phyloP scores from a whole-genome alignment of 805 yeast species.

The Pichia cabralensis region DNA sequence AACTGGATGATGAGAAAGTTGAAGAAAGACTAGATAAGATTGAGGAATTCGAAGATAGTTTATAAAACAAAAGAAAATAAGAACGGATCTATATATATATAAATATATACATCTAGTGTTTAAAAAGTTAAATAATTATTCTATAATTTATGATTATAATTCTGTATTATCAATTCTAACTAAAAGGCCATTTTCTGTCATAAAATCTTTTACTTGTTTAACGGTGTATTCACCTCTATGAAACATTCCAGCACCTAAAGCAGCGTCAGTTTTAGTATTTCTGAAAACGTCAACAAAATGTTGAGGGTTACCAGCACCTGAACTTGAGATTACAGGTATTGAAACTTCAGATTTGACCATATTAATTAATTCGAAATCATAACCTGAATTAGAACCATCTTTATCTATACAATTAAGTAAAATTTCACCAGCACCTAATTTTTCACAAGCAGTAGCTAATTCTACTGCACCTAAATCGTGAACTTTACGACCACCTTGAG shows the following conservation, averaged over 20 bases:
- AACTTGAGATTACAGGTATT: constrained; percentile 94
- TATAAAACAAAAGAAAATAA: no score
- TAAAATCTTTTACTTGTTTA: constrained; percentile 63
- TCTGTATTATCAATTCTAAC: constrained; percentile 53
- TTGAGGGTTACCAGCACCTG: constrained; percentile 92
- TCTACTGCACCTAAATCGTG: constrained; percentile 89
- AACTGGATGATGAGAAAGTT: constrained; percentile 40
- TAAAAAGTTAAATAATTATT: background rate
- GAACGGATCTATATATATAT: background rate
- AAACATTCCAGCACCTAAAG: constrained; percentile 97
- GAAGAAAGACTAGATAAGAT: constrained; percentile 42
- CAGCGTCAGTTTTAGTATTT: constrained; percentile 84
- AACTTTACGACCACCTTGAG: constrained; percentile 89
- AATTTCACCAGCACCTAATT: constrained; percentile 93
- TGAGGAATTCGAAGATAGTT: constrained; percentile 37
- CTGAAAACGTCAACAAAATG: constrained; percentile 86
- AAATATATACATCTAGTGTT: background rate
- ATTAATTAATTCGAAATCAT: constrained; percentile 72
- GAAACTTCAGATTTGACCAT: constrained; percentile 68
- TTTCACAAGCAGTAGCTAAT: constrained; percentile 80
- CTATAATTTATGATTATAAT: background rate
- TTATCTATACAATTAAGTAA: constrained; percentile 90
- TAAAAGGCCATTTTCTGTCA: constrained; percentile 49
- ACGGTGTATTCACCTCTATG: constrained; percentile 93
- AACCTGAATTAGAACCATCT: constrained; percentile 95